Evolutionary conservation across 2,329 filamentous ascomycete genomes (phyloP).

Genomic region (Tolypocladium inflatum): DNA sequence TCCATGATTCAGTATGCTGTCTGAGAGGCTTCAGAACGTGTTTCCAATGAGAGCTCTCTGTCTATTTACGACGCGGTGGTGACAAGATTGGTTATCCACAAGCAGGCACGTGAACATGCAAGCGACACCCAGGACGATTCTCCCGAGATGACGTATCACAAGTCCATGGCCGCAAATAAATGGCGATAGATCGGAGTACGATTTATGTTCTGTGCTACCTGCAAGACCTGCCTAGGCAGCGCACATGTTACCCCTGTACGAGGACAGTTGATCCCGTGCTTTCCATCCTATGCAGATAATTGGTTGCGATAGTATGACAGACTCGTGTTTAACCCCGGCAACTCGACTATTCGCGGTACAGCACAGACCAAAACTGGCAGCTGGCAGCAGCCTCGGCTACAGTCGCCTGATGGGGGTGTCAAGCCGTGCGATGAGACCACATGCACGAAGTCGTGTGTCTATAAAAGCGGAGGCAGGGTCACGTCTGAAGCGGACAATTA

Average conservation of each 20-base stretch:
- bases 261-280: not conserved
- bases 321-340: not conserved
- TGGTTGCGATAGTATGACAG: not conserved
- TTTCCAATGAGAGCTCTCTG: no score
- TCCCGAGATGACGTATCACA: no score
- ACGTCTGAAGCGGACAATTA: not conserved
- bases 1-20: no score
- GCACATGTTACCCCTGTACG: not conserved
- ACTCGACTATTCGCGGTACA: not conserved
- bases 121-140: no score
- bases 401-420: not conserved
- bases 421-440: no score
- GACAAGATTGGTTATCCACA: no score
- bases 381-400: not conserved
- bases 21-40: no score
- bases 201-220: not conserved
- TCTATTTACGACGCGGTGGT: no score
- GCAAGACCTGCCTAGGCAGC: not conserved
- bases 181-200: not conserved
- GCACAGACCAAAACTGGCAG: not conserved
- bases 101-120: no score
- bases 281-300: not conserved
- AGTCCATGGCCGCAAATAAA: not conserved
- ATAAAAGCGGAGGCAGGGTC: not conserved
- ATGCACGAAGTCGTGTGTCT: not conserved